Evolutionary conservation across 768 basidiomycete genomes (phyloP).

Genomic region (Trametes cubensis): DNA sequence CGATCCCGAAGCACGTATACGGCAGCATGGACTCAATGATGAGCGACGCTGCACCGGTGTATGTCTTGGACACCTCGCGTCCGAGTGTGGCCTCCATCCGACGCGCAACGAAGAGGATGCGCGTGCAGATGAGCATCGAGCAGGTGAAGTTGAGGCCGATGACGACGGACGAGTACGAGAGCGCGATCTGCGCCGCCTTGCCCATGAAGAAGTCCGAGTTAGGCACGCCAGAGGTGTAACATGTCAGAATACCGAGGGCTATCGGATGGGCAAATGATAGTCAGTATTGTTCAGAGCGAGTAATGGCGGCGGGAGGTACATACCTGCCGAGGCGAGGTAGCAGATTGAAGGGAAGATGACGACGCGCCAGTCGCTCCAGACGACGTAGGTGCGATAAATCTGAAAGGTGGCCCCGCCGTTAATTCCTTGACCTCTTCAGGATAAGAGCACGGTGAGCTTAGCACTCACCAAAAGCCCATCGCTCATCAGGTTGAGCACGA

Average conservation of each 20-base stretch:
- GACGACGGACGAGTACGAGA: slow-evolving; percentile 21
- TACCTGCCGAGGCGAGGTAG: slow-evolving; percentile 15
- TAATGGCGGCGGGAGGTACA: too few relatives aligned
- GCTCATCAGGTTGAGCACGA: slow-evolving; percentile 39
- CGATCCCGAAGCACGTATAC: slow-evolving; percentile 40
- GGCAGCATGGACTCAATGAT: slow-evolving; percentile 42
- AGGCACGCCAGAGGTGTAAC: slow-evolving; percentile 16
- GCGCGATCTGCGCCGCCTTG: slow-evolving; percentile 11
- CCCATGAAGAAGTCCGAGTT: slow-evolving; percentile 20
- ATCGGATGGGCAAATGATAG: too few relatives aligned
- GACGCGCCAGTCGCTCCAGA: slow-evolving; percentile 32
- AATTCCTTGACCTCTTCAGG: not conserved
- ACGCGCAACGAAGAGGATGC: slow-evolving; percentile 12
- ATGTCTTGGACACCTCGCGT: slow-evolving; percentile 14
- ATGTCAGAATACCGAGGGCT: slow-evolving; percentile 20
- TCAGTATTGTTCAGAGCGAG: too few relatives aligned
- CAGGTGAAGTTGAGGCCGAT: slow-evolving; percentile 20
- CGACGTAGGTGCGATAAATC: slow-evolving; percentile 42
- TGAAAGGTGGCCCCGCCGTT: slow-evolving; percentile 16
- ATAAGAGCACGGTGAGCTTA: not conserved
- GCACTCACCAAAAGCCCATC: slow-evolving; percentile 42
- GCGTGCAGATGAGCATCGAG: slow-evolving; percentile 20
- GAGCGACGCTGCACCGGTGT: slow-evolving; percentile 38
- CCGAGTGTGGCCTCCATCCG: slow-evolving; percentile 5
- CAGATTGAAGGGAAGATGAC: slow-evolving; percentile 18